Percentiles rank a stretch among this genome's conserved stretches.
Evolutionary conservation across 176 grass and related monocot species (phyloP).

Genomic region (Zizania latifolia): DNA sequence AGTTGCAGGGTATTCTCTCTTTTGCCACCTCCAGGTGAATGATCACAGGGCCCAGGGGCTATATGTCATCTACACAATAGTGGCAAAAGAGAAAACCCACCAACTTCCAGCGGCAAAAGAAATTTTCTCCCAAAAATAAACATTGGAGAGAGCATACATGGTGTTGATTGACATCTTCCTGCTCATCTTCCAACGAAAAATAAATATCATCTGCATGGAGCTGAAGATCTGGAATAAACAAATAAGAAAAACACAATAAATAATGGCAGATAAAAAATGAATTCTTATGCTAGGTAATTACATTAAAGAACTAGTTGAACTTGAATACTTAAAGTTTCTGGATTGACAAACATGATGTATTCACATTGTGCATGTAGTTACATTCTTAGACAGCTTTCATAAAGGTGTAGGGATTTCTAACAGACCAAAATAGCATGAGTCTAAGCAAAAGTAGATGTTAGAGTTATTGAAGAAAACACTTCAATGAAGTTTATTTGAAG

Average conservation of each 20-base stretch:
- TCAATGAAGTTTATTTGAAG: not conserved
- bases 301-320: not conserved
- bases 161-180: constrained; percentile 65
- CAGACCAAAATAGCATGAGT: not conserved
- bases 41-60: too few relatives aligned
- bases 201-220: constrained; percentile 98
- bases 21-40: too few relatives aligned
- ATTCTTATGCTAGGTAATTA: not conserved
- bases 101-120: too few relatives aligned
- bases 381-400: not conserved
- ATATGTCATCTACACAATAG: too few relatives aligned
- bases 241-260: constrained; percentile 1
- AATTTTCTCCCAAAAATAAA: not conserved
- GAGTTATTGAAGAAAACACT: not conserved
- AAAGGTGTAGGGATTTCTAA: not conserved
- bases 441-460: not conserved
- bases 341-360: not conserved
- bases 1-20: too few relatives aligned
- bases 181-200: constrained; percentile 83
- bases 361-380: not conserved
- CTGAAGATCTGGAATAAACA: constrained; percentile 71
- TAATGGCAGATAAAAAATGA: not conserved
- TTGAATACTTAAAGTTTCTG: not conserved
- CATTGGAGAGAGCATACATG: constrained; percentile 51
- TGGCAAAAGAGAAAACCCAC: too few relatives aligned